Percentiles rank a stretch among this genome's conserved stretches.
These are phyloP conservation scores for Biscogniauxia sp. DNA, from an alignment of 2,329 filamentous ascomycete species.

Conservation along the genomic window DNA sequence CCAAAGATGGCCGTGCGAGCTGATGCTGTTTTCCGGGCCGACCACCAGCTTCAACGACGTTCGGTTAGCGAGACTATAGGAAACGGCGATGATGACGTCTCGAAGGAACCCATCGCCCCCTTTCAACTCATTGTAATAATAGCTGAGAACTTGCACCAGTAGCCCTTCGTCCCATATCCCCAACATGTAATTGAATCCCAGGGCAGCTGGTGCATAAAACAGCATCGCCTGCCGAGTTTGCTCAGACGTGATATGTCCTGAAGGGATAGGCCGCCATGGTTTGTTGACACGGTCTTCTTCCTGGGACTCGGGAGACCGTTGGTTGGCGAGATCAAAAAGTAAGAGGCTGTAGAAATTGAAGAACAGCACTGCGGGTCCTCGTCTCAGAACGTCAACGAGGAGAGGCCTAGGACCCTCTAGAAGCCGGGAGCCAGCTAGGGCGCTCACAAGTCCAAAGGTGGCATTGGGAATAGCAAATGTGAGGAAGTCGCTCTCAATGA, in stretches of 20 bases:
- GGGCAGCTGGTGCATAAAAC: constrained; percentile 17
- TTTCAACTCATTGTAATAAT: constrained; percentile 28
- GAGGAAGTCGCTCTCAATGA: too few relatives aligned
- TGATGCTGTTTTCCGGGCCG: constrained; percentile 15
- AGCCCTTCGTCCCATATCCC: constrained; percentile 23
- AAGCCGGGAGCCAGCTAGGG: constrained; percentile 12
- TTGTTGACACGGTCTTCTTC: constrained; percentile 34
- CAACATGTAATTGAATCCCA: constrained; percentile 19
- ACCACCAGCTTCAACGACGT: constrained; percentile 22
- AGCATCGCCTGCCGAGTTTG: constrained; percentile 28
- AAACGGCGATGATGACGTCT: constrained; percentile 22
- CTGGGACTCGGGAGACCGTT: constrained; percentile 27
- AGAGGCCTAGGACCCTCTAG: neutral
- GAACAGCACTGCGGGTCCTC: constrained; percentile 11
- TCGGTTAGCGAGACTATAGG: constrained; percentile 25
- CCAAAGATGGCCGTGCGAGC: constrained; percentile 19
- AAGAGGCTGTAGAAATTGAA: constrained; percentile 30
- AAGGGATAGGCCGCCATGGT: constrained; percentile 30
- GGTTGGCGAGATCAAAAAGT: constrained; percentile 32
- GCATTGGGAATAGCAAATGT: too few relatives aligned
- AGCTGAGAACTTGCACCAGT: constrained; percentile 20
- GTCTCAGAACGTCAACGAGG: constrained; percentile 5
- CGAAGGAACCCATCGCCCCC: constrained; percentile 24
- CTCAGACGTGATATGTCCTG: constrained; percentile 17
- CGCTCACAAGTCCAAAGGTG: constrained; percentile 20